Evolutionary conservation across 805 yeast species (phyloP).

Genomic region (Zygoascus tannicola): DNA sequence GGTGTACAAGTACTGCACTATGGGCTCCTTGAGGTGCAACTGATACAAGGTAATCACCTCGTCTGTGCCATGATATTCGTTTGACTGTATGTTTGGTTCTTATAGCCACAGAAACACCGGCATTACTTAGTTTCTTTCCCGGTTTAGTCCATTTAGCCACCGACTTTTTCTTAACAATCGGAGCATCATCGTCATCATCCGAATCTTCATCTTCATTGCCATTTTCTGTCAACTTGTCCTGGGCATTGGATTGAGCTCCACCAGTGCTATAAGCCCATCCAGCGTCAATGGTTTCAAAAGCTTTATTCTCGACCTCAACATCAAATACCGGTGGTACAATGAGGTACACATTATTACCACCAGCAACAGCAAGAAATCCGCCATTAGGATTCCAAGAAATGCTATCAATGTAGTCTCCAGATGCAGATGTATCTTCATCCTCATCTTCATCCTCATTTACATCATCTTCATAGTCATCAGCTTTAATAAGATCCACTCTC

Average conservation of each 20-base stretch:
- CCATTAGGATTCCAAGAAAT: constrained; percentile 84
- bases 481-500: constrained; percentile 31
- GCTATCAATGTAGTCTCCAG: constrained; percentile 70
- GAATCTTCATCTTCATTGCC: constrained; percentile 22
- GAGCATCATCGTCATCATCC: constrained; percentile 29
- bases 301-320: constrained; percentile 71
- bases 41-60: constrained; percentile 93
- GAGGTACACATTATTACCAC: constrained; percentile 70
- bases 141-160: constrained; percentile 83
- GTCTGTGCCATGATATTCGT: constrained; percentile 88
- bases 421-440: constrained; percentile 35
- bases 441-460: constrained; percentile 35
- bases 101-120: constrained; percentile 67
- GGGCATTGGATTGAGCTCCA: constrained; percentile 19
- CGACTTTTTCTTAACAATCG: constrained; percentile 23
- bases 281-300: constrained; percentile 68
- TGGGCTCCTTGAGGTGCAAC: constrained; percentile 92
- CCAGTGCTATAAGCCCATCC: constrained; percentile 78
- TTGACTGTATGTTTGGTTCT: constrained; percentile 59
- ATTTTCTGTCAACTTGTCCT: constrained; percentile 17
- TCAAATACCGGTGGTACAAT: constrained; percentile 90
- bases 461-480: constrained; percentile 27
- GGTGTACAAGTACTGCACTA: constrained; percentile 87
- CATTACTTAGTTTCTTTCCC: constrained; percentile 43
- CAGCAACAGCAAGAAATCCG: constrained; percentile 78